A percentile compares a stretch with the other conserved stretches of the same genome.
Conservation (phyloP, 805 yeast genomes). For the Ogataea zsoltii region DNA sequence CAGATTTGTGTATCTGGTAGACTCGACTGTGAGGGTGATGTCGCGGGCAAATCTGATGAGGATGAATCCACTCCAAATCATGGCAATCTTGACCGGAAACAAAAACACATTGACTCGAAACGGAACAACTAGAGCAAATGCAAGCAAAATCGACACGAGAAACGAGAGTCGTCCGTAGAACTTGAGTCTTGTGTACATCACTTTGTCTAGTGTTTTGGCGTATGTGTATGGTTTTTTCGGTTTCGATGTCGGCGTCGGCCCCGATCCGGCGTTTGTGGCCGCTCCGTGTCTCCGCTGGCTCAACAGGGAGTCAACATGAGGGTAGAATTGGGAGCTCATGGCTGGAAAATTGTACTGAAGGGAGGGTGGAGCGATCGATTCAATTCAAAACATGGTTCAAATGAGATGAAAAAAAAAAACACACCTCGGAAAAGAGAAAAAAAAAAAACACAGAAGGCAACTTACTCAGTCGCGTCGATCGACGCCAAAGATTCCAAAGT, state of each 20-base stretch:
- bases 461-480: not conserved
- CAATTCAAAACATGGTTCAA: too few relatives aligned
- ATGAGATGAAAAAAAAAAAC: too few relatives aligned
- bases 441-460: not conserved
- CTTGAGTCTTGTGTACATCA: slow-evolving; percentile 28
- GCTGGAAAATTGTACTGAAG: not conserved
- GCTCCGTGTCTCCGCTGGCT: not conserved
- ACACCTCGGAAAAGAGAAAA: not conserved
- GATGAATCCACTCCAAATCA: slow-evolving; percentile 32
- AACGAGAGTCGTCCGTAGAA: slow-evolving; percentile 32
- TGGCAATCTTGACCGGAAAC: slow-evolving; percentile 27
- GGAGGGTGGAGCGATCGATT: not conserved
- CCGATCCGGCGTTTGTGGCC: not conserved
- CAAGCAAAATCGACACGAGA: slow-evolving; percentile 20
- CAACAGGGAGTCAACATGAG: not conserved
- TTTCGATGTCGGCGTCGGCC: slow-evolving; percentile 1
- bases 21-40: slow-evolving; percentile 27
- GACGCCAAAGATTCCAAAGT: not conserved
- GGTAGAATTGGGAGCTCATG: not conserved
- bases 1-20: slow-evolving; percentile 24
- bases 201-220: slow-evolving; percentile 25
- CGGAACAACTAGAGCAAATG: slow-evolving; percentile 24
- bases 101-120: slow-evolving; percentile 20
- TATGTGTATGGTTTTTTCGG: slow-evolving; percentile 25
- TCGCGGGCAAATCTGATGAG: slow-evolving; percentile 33